These are phyloP conservation scores for Hyphopichia wangnamkhiaoensis DNA, from an alignment of 1,139 yeast genomes.

Conservation along the genomic window DNA sequence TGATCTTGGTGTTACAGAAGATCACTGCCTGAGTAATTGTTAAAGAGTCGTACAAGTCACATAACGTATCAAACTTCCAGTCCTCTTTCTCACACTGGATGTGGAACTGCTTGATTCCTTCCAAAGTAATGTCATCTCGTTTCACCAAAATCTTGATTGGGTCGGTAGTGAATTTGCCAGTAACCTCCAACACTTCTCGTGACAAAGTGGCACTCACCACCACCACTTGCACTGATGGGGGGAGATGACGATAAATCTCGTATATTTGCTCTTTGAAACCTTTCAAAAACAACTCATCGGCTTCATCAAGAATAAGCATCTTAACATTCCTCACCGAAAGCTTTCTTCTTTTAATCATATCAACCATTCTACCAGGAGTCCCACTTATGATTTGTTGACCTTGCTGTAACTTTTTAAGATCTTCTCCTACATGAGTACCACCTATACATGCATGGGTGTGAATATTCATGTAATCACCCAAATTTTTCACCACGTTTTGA, in stretches of 20 bases:
- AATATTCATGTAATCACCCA: slow-evolving; percentile 85
- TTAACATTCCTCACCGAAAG: slow-evolving; percentile 70
- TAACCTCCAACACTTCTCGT: slow-evolving; percentile 80
- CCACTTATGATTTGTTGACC: slow-evolving; percentile 96
- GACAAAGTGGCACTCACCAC: slow-evolving; percentile 94
- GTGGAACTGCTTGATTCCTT: slow-evolving; percentile 87
- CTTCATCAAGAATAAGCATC: slow-evolving; percentile 88
- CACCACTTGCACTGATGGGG: slow-evolving; percentile 84
- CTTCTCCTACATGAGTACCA: slow-evolving; percentile 84
- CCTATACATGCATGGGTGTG: slow-evolving; percentile 93
- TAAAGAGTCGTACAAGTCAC: slow-evolving; percentile 91
- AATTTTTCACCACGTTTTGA: slow-evolving; percentile 75
- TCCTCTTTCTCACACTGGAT: slow-evolving; percentile 88
- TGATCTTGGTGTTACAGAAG: slow-evolving; percentile 88
- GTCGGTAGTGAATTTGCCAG: slow-evolving; percentile 83
- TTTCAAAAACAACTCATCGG: slow-evolving; percentile 86
- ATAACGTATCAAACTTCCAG: slow-evolving; percentile 92
- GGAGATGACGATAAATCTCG: slow-evolving; percentile 80
- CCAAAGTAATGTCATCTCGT: slow-evolving; percentile 83
- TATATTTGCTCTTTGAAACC: slow-evolving; percentile 93
- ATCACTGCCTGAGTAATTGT: slow-evolving; percentile 96
- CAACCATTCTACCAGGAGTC: slow-evolving; percentile 93
- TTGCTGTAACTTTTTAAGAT: slow-evolving; percentile 65
- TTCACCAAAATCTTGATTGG: slow-evolving; percentile 90
- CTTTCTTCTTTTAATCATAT: slow-evolving; percentile 77